phyloP scores from a whole-genome alignment of 495 filamentous ascomycete genomes.

The Xylaria telfairii region DNA sequence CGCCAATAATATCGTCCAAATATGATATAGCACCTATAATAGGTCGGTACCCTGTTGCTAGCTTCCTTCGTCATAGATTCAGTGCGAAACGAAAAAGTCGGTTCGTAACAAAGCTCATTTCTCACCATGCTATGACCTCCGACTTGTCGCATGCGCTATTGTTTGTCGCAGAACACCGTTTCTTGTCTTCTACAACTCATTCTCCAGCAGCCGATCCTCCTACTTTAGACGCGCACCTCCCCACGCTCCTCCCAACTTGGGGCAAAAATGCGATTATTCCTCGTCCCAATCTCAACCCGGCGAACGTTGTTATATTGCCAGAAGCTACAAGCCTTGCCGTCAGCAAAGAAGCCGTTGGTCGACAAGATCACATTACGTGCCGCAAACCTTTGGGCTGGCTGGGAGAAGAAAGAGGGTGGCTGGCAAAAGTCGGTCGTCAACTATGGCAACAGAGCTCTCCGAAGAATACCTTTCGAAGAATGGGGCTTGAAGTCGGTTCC shows the following conservation, averaged over 20 bases:
- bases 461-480: constrained; percentile 93
- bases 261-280: constrained; percentile 84
- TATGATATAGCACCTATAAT: no score
- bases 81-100: neutral
- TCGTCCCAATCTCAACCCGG: constrained; percentile 90
- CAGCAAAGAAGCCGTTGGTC: constrained; percentile 57
- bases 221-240: constrained; percentile 10
- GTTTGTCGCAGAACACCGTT: neutral
- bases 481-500: constrained; percentile 96
- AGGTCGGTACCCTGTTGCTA: no score
- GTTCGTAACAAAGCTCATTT: neutral
- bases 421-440: constrained; percentile 87
- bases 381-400: constrained; percentile 75
- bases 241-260: constrained; percentile 28
- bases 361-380: constrained; percentile 73
- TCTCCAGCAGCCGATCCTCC: neutral
- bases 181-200: neutral
- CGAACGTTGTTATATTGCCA: constrained; percentile 94
- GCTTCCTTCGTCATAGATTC: neutral
- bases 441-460: constrained; percentile 85
- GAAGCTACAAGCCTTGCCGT: constrained; percentile 59
- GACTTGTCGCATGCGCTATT: neutral
- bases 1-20: neutral
- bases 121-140: constrained; percentile 2
- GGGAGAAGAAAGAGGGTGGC: constrained; percentile 82